phyloP scores from a whole-genome alignment of 1,139 yeast genomes.

The Taphrina wiesneri region DNA sequence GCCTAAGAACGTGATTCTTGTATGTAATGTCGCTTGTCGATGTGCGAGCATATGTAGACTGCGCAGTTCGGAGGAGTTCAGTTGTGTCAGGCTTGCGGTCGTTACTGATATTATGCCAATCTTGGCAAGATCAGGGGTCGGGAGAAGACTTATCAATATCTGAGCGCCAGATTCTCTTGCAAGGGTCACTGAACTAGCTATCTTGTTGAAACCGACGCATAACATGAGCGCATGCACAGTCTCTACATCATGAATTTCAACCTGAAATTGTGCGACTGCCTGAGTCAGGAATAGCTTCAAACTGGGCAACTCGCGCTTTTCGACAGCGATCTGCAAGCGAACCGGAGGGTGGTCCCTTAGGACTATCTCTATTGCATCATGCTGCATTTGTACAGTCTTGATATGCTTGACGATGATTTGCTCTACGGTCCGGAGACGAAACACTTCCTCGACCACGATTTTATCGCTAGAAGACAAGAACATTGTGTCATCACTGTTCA shows the following conservation, averaged over 20 bases:
- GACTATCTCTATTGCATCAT: background rate
- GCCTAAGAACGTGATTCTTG: background rate
- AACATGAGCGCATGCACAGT: background rate
- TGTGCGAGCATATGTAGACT: background rate
- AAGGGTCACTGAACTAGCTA: background rate
- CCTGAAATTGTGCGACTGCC: background rate
- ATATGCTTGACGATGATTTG: background rate
- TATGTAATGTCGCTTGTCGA: background rate
- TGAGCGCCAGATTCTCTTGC: conserved; percentile 7
- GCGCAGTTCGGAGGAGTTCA: conserved; percentile 6
- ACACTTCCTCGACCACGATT: background rate
- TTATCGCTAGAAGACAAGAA: background rate
- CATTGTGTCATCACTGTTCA: conserved; percentile 8
- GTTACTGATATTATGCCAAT: background rate
- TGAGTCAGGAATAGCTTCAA: background rate
- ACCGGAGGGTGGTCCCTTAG: background rate
- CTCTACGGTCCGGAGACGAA: background rate
- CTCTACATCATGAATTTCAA: background rate
- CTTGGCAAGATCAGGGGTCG: background rate
- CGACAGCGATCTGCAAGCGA: background rate
- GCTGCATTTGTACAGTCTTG: background rate
- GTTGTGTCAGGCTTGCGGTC: background rate
- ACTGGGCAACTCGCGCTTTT: background rate
- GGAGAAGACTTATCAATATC: background rate
- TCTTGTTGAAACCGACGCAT: background rate